Base-by-base conservation (phyloP, 805 yeast genomes). In the Ogataea methanolica region DNA sequence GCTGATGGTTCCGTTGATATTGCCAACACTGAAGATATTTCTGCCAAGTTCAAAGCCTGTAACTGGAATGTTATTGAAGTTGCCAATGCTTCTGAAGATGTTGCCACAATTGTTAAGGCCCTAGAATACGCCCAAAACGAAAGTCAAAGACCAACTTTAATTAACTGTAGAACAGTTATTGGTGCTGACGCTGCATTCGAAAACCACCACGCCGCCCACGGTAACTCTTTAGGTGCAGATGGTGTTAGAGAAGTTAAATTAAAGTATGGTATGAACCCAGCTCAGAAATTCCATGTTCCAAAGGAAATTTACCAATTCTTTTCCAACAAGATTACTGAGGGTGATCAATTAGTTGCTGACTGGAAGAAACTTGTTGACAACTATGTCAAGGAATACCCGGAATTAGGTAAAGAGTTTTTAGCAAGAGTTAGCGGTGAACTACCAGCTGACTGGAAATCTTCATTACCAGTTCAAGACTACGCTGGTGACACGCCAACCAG, bases 131-230 rank as follows among this genome's bases (percentile, higher is more conserved):
- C 75, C 35, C 65, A 63, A 46, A 46, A 53, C 23, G 71, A 57
- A 54, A 48, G 21, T 14, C 41, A 46, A 36, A 51, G 57, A 52
- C 99, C 99, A 69, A 82, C 96, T 50, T 75, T 88, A 69, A 86
- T 92, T 69, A 85, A 90, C 73, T 76, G 92, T 67, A 79, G 83
- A 67, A 94, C 99, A 60, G 85, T 86, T 66, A 92, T 92, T 63
- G 99, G 98, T 68, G 88, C 68, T 72, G 98, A 98, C 65, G 92
- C 98, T 46, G 70, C 82, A 58, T 73, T 75, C 56, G 82, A 79
- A 60, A 98, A 97, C 63, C 83, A 96, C 55, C 91, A 86, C 71
- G 77, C 85, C 61, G 98, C 94, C 44, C 99, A 94, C 74, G 99
- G 99, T 71, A 75, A 95, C 55, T 96, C 98, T 62, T 80, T 92